Conservation (phyloP, 345 rosid species). For the Ceriops decandra region DNA sequence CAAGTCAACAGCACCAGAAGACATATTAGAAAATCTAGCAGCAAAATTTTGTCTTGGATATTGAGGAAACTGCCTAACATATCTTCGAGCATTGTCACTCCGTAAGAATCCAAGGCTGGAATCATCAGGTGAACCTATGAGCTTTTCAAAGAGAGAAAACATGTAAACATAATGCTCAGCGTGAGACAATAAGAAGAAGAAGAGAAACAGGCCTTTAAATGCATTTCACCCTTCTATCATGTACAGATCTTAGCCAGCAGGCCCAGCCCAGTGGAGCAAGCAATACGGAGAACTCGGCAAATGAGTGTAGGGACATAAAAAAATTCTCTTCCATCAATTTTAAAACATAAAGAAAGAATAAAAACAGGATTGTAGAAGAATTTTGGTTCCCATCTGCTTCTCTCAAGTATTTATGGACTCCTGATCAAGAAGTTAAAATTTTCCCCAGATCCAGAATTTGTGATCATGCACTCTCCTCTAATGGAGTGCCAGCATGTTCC, state of each 20-base stretch:
- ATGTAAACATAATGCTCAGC: not conserved
- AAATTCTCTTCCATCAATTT: no score
- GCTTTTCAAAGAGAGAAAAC: slow-evolving; percentile 40
- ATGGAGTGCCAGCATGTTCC: no score
- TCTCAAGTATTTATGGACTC: not conserved
- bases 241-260: no score
- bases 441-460: not conserved
- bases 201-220: no score
- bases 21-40: slow-evolving; percentile 57
- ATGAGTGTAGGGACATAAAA: no score
- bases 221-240: no score
- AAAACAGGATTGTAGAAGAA: no score
- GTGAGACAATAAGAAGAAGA: no score
- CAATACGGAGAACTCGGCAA: no score
- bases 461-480: not conserved
- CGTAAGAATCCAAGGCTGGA: slow-evolving; percentile 91
- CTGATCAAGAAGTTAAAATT: not conserved
- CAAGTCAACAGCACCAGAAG: slow-evolving; percentile 72
- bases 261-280: no score
- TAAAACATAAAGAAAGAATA: no score
- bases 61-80: slow-evolving; percentile 93
- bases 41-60: slow-evolving; percentile 84
- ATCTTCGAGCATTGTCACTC: slow-evolving; percentile 95
- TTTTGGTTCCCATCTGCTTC: not conserved
- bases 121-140: slow-evolving; percentile 97